Evolutionary conservation across 2,329 filamentous ascomycete genomes (phyloP).

Genomic region (Rutstroemia sydowiana): DNA sequence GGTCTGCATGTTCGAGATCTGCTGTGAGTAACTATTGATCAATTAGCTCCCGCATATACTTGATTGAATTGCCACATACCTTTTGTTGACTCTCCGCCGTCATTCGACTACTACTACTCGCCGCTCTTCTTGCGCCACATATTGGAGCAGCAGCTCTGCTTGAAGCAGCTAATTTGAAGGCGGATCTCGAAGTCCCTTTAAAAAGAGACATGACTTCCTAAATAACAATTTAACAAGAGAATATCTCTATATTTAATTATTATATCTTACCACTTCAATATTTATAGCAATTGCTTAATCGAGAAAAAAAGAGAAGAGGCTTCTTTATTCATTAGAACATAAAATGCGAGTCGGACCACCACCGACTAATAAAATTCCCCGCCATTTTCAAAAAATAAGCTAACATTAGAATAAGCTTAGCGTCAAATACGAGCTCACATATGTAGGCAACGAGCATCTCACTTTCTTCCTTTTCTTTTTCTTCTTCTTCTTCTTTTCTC

Average conservation of each 20-base stretch:
- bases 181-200: conserved; percentile 24
- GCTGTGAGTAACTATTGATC: conserved; percentile 64
- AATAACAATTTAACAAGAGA: conserved; percentile 2
- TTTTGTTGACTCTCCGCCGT: conserved; percentile 50
- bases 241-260: not conserved
- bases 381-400: not conserved
- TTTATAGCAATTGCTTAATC: conserved; percentile 3
- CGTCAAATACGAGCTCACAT: not conserved
- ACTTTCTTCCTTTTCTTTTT: no score
- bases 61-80: conserved; percentile 32
- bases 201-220: conserved; percentile 27
- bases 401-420: not conserved
- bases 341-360: not conserved
- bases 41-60: conserved; percentile 6
- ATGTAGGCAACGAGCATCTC: no score
- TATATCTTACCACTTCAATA: not conserved
- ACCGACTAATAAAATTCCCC: conserved; percentile 1
- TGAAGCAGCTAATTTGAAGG: conserved; percentile 17
- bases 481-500: conserved; percentile 31
- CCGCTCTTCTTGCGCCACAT: conserved; percentile 22
- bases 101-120: conserved; percentile 20
- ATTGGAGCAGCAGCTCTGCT: conserved; percentile 18
- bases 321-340: conserved; percentile 5
- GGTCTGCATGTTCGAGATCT: conserved; percentile 76
- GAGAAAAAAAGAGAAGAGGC: not conserved